Evolutionary conservation across 1,139 yeast species (phyloP).

Genomic region (Kodamaea alishanica): DNA sequence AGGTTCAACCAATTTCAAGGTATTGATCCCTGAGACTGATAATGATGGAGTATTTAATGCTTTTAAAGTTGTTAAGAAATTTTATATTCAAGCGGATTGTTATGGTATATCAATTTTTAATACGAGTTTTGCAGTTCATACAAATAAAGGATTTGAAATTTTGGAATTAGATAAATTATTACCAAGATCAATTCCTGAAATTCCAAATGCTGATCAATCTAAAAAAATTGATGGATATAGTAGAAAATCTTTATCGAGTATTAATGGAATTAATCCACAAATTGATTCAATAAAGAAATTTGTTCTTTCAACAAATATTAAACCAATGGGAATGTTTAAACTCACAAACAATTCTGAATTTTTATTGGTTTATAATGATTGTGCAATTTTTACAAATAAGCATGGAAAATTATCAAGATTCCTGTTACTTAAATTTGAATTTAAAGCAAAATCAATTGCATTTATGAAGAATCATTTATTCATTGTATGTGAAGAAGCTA

Average conservation of each 20-base stretch:
- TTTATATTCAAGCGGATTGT: constrained; percentile 52
- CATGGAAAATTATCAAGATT: constrained; percentile 60
- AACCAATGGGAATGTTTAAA: constrained; percentile 64
- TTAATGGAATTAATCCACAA: constrained; percentile 11
- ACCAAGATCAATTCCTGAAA: constrained; percentile 54
- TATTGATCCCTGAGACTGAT: constrained; percentile 48
- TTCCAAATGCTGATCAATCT: constrained; percentile 24
- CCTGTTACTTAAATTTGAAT: constrained; percentile 58
- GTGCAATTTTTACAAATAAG: constrained; percentile 67
- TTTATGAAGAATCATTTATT: constrained; percentile 58
- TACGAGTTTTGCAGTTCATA: constrained; percentile 62
- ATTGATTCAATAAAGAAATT: constrained; percentile 33
- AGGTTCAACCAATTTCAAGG: constrained; percentile 49
- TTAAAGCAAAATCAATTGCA: constrained; percentile 56
- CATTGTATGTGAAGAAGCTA: constrained; percentile 61
- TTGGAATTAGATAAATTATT: constrained; percentile 57
- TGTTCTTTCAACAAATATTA: constrained; percentile 33
- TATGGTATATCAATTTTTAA: constrained; percentile 56
- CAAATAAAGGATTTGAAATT: constrained; percentile 67
- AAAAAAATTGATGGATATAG: constrained; percentile 34
- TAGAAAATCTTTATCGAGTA: constrained; percentile 17
- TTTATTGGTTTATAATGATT: constrained; percentile 66
- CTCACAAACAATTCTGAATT: constrained; percentile 48
- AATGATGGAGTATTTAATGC: constrained; percentile 48
- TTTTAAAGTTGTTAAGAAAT: constrained; percentile 47